phyloP scores from a whole-genome alignment of 1,284 basidiomycete species.

The Ganoderma resinaceum region DNA sequence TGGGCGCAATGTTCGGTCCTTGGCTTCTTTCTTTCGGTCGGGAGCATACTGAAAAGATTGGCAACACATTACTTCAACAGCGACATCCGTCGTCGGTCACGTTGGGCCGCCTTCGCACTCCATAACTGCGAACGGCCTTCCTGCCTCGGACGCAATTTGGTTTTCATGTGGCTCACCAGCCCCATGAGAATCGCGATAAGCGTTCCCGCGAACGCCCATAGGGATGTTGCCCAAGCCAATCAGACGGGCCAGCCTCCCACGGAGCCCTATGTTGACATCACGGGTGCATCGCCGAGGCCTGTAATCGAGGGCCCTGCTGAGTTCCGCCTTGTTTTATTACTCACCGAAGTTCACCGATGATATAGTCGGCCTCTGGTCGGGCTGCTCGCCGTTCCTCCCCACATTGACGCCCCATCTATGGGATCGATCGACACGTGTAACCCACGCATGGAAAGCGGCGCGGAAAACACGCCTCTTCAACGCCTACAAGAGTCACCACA shows the following conservation, averaged over 20 bases:
- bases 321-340: conserved; percentile 7
- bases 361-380: conserved; percentile 4
- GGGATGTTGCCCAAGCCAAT: not conserved
- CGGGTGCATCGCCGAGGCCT: conserved; percentile 4
- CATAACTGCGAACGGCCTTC: not conserved
- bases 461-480: conserved; percentile 35
- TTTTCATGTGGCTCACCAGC: not conserved
- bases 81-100: not conserved
- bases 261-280: conserved; percentile 2
- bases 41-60: not conserved
- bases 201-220: conserved; percentile 6
- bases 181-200: not conserved
- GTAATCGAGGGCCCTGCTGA: conserved; percentile 1
- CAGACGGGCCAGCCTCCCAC: conserved; percentile 3
- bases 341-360: conserved; percentile 8
- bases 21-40: not conserved
- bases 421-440: conserved; percentile 36
- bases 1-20: not conserved
- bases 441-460: conserved; percentile 27
- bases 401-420: conserved; percentile 17
- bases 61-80: not conserved
- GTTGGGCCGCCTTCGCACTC: not conserved
- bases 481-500: conserved; percentile 24
- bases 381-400: conserved; percentile 17
- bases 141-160: not conserved